A percentile compares a stretch with the other conserved stretches of the same genome.
These are phyloP conservation scores for Blastocystis hominis DNA, from an alignment of 352 stramenopile species.

Conservation along the genomic window DNA sequence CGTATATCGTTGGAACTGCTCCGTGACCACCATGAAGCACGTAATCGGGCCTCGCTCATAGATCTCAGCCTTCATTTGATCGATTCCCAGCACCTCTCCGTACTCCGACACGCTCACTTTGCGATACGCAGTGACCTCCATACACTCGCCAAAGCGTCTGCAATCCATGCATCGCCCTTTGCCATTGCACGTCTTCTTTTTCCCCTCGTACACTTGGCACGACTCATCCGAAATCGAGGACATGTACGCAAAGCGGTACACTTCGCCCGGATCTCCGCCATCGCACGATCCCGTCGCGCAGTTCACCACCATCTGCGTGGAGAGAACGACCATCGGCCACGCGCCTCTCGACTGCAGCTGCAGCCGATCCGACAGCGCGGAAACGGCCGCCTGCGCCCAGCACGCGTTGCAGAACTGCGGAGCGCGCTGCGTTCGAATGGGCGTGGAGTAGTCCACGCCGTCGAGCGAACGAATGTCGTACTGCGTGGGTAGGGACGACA, in stretches of 20 bases:
- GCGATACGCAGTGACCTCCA: conserved; percentile 71
- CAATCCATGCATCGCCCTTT: conserved; percentile 85
- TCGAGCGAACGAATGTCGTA: conserved; percentile 79
- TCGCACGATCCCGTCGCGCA: conserved; percentile 78
- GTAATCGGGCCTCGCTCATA: conserved; percentile 78
- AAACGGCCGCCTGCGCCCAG: conserved; percentile 70
- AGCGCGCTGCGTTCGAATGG: conserved; percentile 93
- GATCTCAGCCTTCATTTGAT: conserved; percentile 81
- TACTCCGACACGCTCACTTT: conserved; percentile 80
- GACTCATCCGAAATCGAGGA: conserved; percentile 83
- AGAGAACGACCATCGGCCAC: conserved; percentile 70
- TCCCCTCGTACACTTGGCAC: conserved; percentile 82
- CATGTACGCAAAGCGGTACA: conserved; percentile 81
- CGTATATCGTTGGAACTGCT: conserved; percentile 69
- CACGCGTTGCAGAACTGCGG: conserved; percentile 79
- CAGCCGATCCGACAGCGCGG: conserved; percentile 58
- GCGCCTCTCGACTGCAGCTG: conserved; percentile 59
- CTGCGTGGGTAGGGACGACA: conserved; percentile 72
- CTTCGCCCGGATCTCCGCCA: conserved; percentile 78
- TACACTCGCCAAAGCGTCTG: conserved; percentile 62
- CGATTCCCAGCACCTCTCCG: conserved; percentile 71
- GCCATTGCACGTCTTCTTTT: conserved; percentile 71
- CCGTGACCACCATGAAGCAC: conserved; percentile 73
- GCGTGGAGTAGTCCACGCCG: conserved; percentile 83
- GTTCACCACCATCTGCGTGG: conserved; percentile 74